Base-by-base conservation (phyloP, 352 stramenopile genomes). In the Phytophthora cactorum region DNA sequence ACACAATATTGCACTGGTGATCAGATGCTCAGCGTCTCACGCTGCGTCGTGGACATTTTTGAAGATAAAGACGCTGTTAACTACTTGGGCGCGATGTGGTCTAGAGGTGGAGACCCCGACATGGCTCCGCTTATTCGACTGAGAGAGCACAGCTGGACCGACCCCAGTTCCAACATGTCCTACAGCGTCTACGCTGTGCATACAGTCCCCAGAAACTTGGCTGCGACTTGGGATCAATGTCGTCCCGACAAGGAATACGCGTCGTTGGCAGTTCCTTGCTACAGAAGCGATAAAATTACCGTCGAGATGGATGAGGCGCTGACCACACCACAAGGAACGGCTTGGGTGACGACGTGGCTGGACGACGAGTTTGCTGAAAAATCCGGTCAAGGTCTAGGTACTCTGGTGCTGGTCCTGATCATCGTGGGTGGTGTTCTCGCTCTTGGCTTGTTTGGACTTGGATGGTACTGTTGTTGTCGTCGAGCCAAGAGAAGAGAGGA, bases 11-110 rank as follows among this genome's bases (percentile, higher is more conserved):
- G 73, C 39, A 69, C 55, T 0, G 76, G 70, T 2, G 31, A 55
- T 0, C 59, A 81, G 57, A 84, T 86, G 66, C 59, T 82, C 15
- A 70, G 41, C 4, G 67, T 70, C 1, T 31, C 61, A 12, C 54
- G 67, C 11, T 84, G 78, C 28, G 68, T 74, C 3, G 64, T 59
- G 8, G 76, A 82, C 15, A 52, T 43, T 1, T 75, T 67, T 14
- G 47, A 66, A 10, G 60, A 67, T 25, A 15, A 36, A 2, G 38
- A 52, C 0, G 52, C 59, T 0, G 22, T 14, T 2, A 28, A n/a
- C 1, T 65, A 45, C 28, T 46, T 81, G 46, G 56, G 60, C 11
- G 58, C 59, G 4, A 75, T 78, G 66, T 78, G 70, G 70, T 49
- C 66, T 5, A 65, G 45, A 28, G 70, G 70, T 10, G 72, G 66